A percentile compares a stretch with the other conserved stretches of the same genome.
phyloP scores from a whole-genome alignment of 805 yeast species.

The Yamadazyma nakazawae region DNA sequence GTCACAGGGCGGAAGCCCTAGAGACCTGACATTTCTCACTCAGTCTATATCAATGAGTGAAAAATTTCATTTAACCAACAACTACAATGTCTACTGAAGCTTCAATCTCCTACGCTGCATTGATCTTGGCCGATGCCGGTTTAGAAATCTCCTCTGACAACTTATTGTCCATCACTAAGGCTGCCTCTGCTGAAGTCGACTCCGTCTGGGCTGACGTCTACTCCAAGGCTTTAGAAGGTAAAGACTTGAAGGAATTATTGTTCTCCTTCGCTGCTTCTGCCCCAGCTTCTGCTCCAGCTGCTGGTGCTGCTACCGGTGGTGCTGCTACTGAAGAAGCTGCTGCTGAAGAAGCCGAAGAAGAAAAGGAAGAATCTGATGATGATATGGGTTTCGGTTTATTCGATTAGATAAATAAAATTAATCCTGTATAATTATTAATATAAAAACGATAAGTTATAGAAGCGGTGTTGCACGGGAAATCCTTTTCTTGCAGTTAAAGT shows the following conservation, averaged over 20 bases:
- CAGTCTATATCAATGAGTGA: constrained; percentile 1
- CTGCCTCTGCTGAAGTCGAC: constrained; percentile 45
- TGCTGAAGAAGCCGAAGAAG: constrained; percentile 32
- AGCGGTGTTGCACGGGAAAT: too few relatives aligned
- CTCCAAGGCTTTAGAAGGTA: constrained; percentile 47
- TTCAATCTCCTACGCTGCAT: constrained; percentile 49
- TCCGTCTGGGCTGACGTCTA: constrained; percentile 46
- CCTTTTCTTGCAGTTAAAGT: too few relatives aligned
- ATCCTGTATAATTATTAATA: constrained; percentile 11
- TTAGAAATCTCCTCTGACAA: constrained; percentile 45
- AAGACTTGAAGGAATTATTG: constrained; percentile 47
- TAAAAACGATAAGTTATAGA: neutral
- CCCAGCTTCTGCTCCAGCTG: constrained; percentile 39
- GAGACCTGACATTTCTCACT: neutral
- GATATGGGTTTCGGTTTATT: constrained; percentile 47
- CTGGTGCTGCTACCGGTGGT: constrained; percentile 34
- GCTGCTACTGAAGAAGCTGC: constrained; percentile 34
- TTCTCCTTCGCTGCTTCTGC: constrained; percentile 47
- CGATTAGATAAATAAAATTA: constrained; percentile 36
- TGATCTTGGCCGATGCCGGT: constrained; percentile 48
- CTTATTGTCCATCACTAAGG: constrained; percentile 37
- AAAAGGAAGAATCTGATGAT: constrained; percentile 33
- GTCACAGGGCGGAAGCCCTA: constrained; percentile 9
- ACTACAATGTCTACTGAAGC: constrained; percentile 43
- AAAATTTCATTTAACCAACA: constrained; percentile 3